A percentile compares a stretch with the other conserved stretches of the same genome.
These are phyloP conservation scores for Phytophthora fragariaefolia DNA, from an alignment of 352 stramenopile genomes.

Conservation along the genomic window DNA sequence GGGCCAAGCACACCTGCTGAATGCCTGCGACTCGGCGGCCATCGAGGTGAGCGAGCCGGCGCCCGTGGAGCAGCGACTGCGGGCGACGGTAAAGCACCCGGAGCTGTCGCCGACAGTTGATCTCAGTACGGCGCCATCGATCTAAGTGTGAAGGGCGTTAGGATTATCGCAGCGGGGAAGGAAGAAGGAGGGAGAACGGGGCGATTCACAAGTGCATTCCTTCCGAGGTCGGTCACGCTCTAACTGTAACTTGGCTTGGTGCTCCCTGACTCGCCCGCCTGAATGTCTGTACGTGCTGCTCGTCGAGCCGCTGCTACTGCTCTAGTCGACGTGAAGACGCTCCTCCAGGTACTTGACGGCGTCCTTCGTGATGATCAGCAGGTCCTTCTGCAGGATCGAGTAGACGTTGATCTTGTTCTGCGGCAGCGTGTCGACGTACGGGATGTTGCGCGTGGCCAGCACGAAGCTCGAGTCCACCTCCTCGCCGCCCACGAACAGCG, in stretches of 20 bases:
- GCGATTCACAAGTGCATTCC: slow-evolving; percentile 24
- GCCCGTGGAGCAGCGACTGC: slow-evolving; percentile 70
- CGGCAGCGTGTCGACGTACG: slow-evolving; percentile 82
- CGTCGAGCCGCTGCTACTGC: slow-evolving; percentile 14
- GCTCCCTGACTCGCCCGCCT: slow-evolving; percentile 10
- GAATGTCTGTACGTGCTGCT: slow-evolving; percentile 24
- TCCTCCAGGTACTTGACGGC: slow-evolving; percentile 90
- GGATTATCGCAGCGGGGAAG: slow-evolving; percentile 7
- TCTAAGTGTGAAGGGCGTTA: slow-evolving; percentile 41
- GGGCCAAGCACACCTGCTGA: slow-evolving; percentile 64
- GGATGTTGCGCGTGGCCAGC: slow-evolving; percentile 87
- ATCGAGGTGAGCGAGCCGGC: slow-evolving; percentile 61
- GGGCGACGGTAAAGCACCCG: slow-evolving; percentile 58
- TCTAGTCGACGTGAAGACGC: slow-evolving; percentile 84
- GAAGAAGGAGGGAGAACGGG: slow-evolving; percentile 3
- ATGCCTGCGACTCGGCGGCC: slow-evolving; percentile 38
- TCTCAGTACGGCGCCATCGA: slow-evolving; percentile 55
- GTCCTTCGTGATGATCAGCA: slow-evolving; percentile 87
- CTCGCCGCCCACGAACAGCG: slow-evolving; percentile 83
- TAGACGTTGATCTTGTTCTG: slow-evolving; percentile 92
- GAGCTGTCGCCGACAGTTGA: slow-evolving; percentile 55
- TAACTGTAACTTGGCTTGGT: slow-evolving; percentile 31
- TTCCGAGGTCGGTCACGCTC: slow-evolving; percentile 23
- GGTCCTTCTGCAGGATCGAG: slow-evolving; percentile 90
- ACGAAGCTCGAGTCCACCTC: slow-evolving; percentile 80